Evolutionary conservation across 306 rosid species (phyloP), one percentile per base, ranked within the genome.

Genomic region (Potentilla sterilis): DNA sequence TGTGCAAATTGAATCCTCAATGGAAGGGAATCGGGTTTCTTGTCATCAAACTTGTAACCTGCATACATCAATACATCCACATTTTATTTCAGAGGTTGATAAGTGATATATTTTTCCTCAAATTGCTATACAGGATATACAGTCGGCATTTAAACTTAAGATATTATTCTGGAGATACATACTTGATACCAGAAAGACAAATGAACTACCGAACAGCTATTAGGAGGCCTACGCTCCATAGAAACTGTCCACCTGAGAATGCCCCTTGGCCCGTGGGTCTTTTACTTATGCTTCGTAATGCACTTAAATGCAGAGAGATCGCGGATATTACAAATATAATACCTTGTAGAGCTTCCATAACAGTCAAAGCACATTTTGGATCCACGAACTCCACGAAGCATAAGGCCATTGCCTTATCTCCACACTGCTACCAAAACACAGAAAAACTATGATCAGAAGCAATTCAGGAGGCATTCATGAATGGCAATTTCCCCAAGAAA

Each of bases 21-120:
- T 64, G 81, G 51, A 43, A 78, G 78, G 54, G 93, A 84, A 22
- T 86, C 87, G 1, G 83, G 86, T 70, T 87, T 90, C 77, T 87
- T 92, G 83, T 88, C 88, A 82, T 92, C 97, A 79, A 90, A 90
- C 83, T 82, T 87, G 88, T 90, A 92, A 79, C 91, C 96, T 87
- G 93, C 83, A 67, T 79, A 70, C 78, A 83, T 38, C 69, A 18
- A 69, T 79, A 70, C 78, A 83, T 67, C 69, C 79, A 24, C 64
- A 67, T 73, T 28, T 28, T 28, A 28, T 28, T 69, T 54, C 58
- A 80, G 67, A 70, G 43, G 18, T 72, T 35, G 54, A 78, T 73
- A 28, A 63, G 44, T 14, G 54, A 14, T 2, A 32, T 21, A 24
- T 73, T 41, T 44, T 42, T 19, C 43, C 67, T 41, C 68, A 73